A percentile compares a stretch with the other conserved stretches of the same genome.
Evolutionary conservation across 495 filamentous ascomycete species (phyloP).

Genomic region (Hypoxylon trugodes): DNA sequence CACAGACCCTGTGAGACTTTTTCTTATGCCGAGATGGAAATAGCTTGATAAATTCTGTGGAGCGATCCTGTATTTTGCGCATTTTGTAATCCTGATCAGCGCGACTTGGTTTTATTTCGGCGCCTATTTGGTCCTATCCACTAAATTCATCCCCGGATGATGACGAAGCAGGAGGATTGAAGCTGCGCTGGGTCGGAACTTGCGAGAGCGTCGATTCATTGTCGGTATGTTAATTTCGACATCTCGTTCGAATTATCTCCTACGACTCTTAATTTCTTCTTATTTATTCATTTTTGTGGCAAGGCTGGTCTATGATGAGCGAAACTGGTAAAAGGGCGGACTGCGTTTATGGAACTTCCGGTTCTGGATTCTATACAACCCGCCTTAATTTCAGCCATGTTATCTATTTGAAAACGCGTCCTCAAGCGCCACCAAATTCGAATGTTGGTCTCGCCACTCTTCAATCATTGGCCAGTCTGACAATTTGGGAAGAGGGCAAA

Average conservation of each 20-base stretch:
- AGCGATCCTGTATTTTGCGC: not conserved
- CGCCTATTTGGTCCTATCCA: slow-evolving; percentile 2
- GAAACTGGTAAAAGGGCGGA: slow-evolving; percentile 71
- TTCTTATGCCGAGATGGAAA: slow-evolving; percentile 4
- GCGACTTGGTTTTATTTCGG: slow-evolving; percentile 15
- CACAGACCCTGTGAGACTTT: not conserved
- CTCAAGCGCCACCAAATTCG: slow-evolving; percentile 2
- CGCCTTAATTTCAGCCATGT: slow-evolving; percentile 36
- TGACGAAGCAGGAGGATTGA: slow-evolving; percentile 26
- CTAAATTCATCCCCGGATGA: slow-evolving; percentile 20
- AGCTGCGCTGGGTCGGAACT: slow-evolving; percentile 4
- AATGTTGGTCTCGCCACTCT: slow-evolving; percentile 15
- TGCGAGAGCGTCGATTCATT: slow-evolving; percentile 1
- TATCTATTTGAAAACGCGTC: slow-evolving; percentile 31
- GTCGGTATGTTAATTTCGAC: slow-evolving; percentile 23
- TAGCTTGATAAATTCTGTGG: not conserved
- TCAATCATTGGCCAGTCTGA: slow-evolving; percentile 20
- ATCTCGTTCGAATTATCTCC: not conserved
- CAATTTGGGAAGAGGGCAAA: slow-evolving; percentile 31
- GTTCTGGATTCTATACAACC: slow-evolving; percentile 42
- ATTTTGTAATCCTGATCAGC: slow-evolving; percentile 15
- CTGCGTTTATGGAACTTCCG: slow-evolving; percentile 53
- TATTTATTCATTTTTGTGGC: slow-evolving; percentile 5
- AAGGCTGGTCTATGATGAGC: slow-evolving; percentile 62
- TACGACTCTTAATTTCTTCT: not conserved